Evolutionary conservation across 75 land plant genomes (phyloP).

Genomic region (Gnetum montanum): DNA sequence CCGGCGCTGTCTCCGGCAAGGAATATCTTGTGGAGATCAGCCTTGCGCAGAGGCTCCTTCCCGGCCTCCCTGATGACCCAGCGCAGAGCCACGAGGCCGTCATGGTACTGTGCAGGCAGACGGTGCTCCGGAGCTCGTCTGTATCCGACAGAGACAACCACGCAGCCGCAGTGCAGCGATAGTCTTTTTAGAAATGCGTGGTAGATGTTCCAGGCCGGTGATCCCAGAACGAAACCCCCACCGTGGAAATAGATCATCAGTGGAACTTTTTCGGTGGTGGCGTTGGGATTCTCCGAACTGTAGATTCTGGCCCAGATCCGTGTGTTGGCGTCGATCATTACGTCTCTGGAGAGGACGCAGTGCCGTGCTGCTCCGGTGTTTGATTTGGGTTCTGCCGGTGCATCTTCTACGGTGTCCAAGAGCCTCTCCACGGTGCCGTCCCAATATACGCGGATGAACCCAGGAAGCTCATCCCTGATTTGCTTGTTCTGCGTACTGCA

Average conservation of each 20-base stretch:
- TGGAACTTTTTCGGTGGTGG: slow-evolving; percentile 9
- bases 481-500: not conserved
- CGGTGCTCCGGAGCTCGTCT: slow-evolving; percentile 52
- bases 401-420: slow-evolving; percentile 12
- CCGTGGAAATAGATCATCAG: slow-evolving; percentile 63
- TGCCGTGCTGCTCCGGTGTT: slow-evolving; percentile 10
- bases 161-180: slow-evolving; percentile 13
- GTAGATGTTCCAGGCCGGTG: slow-evolving; percentile 44
- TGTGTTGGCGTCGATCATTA: slow-evolving; percentile 11
- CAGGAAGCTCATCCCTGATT: slow-evolving; percentile 33
- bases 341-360: slow-evolving; percentile 18
- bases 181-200: slow-evolving; percentile 33
- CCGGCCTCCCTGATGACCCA: slow-evolving; percentile 28
- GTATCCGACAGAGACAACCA: slow-evolving; percentile 40
- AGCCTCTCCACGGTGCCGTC: slow-evolving; percentile 46
- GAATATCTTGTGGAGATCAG: not conserved
- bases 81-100: slow-evolving; percentile 21
- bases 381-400: too few species aligned
- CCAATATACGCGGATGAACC: slow-evolving; percentile 29
- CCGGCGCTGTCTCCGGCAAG: slow-evolving; percentile 3
- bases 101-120: slow-evolving; percentile 47
- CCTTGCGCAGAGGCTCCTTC: slow-evolving; percentile 2
- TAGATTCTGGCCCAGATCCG: slow-evolving; percentile 43
- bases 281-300: slow-evolving; percentile 8
- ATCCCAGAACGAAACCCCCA: slow-evolving; percentile 53